Conservation (phyloP, 2,329 filamentous ascomycete species). For the Penicillium paneum region DNA sequence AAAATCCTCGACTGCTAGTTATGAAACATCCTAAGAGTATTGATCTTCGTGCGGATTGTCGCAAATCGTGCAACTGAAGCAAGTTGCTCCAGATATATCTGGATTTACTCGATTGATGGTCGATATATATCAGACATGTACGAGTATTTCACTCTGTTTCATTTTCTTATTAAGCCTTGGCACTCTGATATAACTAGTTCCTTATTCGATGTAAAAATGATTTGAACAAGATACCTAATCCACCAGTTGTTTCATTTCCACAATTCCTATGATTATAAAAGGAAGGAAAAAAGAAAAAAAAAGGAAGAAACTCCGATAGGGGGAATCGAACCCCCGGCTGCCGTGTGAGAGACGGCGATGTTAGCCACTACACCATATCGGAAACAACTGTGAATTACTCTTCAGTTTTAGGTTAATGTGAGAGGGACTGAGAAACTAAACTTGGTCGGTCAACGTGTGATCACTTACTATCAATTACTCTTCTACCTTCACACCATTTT, state of each 20-base stretch:
- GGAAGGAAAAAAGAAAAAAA: background rate
- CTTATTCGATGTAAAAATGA: background rate
- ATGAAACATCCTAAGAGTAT: constrained; percentile 21
- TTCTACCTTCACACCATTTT: too few relatives aligned
- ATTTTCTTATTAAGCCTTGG: background rate
- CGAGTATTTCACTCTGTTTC: background rate
- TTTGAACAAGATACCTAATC: too few relatives aligned
- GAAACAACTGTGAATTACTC: background rate
- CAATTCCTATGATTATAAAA: background rate
- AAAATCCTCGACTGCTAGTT: constrained; percentile 10
- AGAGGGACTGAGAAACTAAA: too few relatives aligned
- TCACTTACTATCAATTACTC: too few relatives aligned
- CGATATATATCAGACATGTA: background rate
- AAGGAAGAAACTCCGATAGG: constrained; percentile 19
- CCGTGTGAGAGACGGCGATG: constrained; percentile 31
- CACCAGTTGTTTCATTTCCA: background rate
- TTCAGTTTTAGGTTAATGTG: too few relatives aligned
- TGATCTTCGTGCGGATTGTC: constrained; percentile 2
- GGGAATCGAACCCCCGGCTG: constrained; percentile 32
- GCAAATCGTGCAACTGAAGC: background rate
- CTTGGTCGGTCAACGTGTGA: too few relatives aligned
- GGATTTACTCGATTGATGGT: background rate
- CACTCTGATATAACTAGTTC: background rate
- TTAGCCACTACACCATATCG: constrained; percentile 33
- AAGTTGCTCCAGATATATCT: background rate